phyloP scores from a whole-genome alignment of 371 early-diverging fungal species.

The Mortierella sp. region DNA sequence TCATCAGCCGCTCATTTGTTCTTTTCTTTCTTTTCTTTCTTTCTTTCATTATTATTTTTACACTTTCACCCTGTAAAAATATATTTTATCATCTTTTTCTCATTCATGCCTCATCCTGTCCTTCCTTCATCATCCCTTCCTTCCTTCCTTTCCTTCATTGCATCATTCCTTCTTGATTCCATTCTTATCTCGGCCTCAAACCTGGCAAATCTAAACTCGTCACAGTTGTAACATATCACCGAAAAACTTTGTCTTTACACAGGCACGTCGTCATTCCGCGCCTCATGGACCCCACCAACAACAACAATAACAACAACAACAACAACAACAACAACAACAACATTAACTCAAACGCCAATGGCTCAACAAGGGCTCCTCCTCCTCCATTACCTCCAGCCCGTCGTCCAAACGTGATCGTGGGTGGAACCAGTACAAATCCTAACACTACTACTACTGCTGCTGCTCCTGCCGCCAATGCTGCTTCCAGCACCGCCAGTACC shows the following conservation, averaged over 20 bases:
- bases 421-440: not conserved
- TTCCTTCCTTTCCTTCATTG: not conserved
- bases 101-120: slow-evolving; percentile 2
- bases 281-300: slow-evolving; percentile 10
- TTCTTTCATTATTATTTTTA: too few species aligned
- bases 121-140: not conserved
- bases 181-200: too few species aligned
- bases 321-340: not conserved
- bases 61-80: too few species aligned
- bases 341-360: slow-evolving; percentile 5
- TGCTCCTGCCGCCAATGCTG: slow-evolving; percentile 22
- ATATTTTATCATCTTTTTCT: not conserved
- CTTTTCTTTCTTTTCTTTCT: not conserved
- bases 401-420: not conserved
- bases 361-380: slow-evolving; percentile 23
- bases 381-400: slow-evolving; percentile 49
- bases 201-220: not conserved
- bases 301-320: not conserved
- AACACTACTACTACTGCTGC: not conserved
- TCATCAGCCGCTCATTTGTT: too few species aligned
- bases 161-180: not conserved
- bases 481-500: slow-evolving; percentile 2
- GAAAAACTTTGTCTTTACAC: slow-evolving; percentile 2
- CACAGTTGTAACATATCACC: not conserved
- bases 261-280: slow-evolving; percentile 11